Evolutionary conservation across 2,329 filamentous ascomycete species (phyloP).

Genomic region (Acephala macrosclerotiorum): DNA sequence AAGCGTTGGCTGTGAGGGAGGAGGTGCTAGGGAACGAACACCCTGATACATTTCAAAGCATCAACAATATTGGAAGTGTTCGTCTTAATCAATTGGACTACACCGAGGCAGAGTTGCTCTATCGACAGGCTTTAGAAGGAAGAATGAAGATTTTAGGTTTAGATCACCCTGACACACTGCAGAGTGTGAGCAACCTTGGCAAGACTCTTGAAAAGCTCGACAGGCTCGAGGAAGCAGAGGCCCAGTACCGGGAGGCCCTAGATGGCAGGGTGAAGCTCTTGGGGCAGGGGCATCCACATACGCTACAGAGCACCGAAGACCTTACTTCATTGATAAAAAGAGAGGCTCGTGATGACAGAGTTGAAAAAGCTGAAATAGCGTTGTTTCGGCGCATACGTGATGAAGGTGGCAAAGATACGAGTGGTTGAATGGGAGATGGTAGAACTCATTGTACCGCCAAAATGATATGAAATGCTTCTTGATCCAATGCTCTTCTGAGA

Average conservation of each 20-base stretch:
- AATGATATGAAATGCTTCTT: too few relatives aligned
- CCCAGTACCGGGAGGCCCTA: conserved; percentile 19
- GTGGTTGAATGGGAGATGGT: too few relatives aligned
- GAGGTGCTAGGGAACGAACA: conserved; percentile 25
- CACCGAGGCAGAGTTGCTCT: conserved; percentile 26
- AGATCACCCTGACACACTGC: conserved; percentile 28
- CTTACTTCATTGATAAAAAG: too few relatives aligned
- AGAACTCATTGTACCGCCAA: conserved; percentile 21
- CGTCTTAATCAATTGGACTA: conserved; percentile 16
- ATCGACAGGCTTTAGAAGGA: conserved; percentile 21
- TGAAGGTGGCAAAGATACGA: too few relatives aligned
- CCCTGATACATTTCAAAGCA: conserved; percentile 20
- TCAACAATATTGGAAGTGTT: conserved; percentile 9
- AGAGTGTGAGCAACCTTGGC: conserved; percentile 30
- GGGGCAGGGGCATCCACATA: conserved; percentile 24
- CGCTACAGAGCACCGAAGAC: conserved; percentile 11
- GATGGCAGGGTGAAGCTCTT: conserved; percentile 19
- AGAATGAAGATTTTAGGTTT: conserved; percentile 28
- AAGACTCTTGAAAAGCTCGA: conserved; percentile 12
- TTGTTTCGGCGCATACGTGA: too few relatives aligned
- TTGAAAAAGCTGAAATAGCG: too few relatives aligned
- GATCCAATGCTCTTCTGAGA: too few relatives aligned
- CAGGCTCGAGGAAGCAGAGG: conserved; percentile 29
- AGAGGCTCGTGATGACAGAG: too few relatives aligned
- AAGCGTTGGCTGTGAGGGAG: conserved; percentile 10